Evolutionary conservation across 2,329 filamentous ascomycete genomes (phyloP).

Genomic region (Penicillium sp.): DNA sequence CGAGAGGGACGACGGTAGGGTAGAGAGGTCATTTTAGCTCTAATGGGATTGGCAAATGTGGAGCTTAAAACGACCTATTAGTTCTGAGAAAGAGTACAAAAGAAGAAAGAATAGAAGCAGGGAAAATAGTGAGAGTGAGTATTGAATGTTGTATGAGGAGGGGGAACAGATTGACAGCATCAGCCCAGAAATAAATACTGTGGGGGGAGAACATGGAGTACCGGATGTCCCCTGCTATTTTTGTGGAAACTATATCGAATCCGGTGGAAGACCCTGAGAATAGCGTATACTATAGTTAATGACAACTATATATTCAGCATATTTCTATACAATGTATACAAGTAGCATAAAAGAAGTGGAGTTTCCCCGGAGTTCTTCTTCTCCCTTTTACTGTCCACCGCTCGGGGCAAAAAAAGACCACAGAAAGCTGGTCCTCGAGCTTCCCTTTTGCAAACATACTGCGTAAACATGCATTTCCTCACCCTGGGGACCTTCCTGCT

Average conservation of each 20-base stretch:
- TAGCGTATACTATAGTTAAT: not conserved
- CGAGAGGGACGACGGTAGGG: slow-evolving; percentile 32
- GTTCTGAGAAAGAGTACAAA: not conserved
- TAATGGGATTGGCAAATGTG: not conserved
- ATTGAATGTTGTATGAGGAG: not conserved
- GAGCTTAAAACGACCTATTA: not conserved
- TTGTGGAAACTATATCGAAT: not conserved
- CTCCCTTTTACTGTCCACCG: too few species aligned
- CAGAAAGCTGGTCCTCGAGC: not conserved
- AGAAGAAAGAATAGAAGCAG: not conserved
- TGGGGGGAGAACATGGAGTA: slow-evolving; percentile 4
- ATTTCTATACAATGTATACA: too few species aligned
- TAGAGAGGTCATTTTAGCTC: slow-evolving; percentile 27
- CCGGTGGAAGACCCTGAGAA: not conserved
- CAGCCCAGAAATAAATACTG: not conserved
- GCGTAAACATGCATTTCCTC: slow-evolving; percentile 22
- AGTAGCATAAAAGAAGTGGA: not conserved
- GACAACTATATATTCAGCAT: not conserved
- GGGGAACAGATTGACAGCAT: slow-evolving; percentile 1
- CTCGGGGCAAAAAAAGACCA: not conserved
- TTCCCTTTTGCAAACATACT: not conserved
- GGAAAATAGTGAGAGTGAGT: not conserved
- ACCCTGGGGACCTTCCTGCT: slow-evolving; percentile 13
- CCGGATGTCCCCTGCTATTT: not conserved
- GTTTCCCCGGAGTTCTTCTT: not conserved